Percentiles rank a stretch among this genome's conserved stretches.
phyloP scores from a whole-genome alignment of 23 red algal genomes.

The Porphyridium purpureum region DNA sequence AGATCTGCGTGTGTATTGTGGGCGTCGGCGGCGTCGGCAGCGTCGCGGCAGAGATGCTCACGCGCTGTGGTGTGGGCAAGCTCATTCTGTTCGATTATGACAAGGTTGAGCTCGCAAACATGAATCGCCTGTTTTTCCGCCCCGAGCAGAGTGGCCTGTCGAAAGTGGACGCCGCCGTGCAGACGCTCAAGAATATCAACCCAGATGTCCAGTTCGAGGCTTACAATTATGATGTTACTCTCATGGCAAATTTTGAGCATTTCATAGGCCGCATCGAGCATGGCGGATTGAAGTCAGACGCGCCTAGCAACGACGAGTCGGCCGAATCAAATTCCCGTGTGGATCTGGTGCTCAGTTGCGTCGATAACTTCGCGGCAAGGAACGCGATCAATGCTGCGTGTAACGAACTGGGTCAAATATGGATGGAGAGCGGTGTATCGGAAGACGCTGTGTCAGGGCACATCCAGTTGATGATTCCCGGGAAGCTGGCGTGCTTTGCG shows the following conservation, averaged over 20 bases:
- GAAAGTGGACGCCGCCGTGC: conserved; percentile 55
- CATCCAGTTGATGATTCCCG: conserved; percentile 72
- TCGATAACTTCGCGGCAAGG: conserved; percentile 81
- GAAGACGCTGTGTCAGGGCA: conserved; percentile 84
- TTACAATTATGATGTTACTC: conserved; percentile 56
- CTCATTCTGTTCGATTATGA: conserved; percentile 78
- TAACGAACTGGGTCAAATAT: conserved; percentile 36
- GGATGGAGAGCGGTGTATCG: conserved; percentile 80
- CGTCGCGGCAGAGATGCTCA: conserved; percentile 89
- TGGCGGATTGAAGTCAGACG: conserved; percentile 11
- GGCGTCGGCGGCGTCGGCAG: conserved; percentile 73
- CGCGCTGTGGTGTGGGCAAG: conserved; percentile 75
- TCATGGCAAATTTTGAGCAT: conserved; percentile 27
- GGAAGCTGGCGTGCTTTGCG: conserved; percentile 46
- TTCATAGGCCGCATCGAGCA: conserved; percentile 14
- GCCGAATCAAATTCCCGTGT: too few species aligned
- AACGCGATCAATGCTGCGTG: conserved; percentile 60
- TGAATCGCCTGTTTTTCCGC: conserved; percentile 83
- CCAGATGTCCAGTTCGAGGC: conserved; percentile 57
- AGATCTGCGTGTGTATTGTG: conserved; percentile 26
- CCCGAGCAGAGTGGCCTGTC: conserved; percentile 40
- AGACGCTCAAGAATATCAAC: conserved; percentile 45
- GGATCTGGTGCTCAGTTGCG: conserved; percentile 57
- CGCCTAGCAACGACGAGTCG: too few species aligned
- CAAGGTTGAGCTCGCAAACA: conserved; percentile 77